Conservation (phyloP, 345 rosid genomes). For the Brassica juncea region DNA sequence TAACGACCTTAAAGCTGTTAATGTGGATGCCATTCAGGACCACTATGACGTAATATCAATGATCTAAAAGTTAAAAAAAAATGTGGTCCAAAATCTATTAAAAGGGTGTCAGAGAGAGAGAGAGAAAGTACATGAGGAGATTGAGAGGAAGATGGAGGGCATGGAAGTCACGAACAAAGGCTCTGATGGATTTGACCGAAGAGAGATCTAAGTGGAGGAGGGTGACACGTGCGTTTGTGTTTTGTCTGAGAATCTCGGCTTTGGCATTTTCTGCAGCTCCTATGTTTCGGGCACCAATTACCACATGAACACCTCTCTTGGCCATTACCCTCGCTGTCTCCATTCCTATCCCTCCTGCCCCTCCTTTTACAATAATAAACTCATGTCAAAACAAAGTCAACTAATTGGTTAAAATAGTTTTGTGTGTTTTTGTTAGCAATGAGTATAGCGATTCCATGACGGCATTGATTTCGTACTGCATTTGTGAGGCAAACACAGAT, state of each 20-base stretch:
- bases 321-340: conserved; percentile 86
- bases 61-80: conserved; percentile 18
- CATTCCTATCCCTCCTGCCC: conserved; percentile 86
- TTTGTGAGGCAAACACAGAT: not conserved
- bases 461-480: not conserved
- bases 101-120: not conserved
- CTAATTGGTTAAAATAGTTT: not conserved
- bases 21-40: not conserved
- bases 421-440: not conserved
- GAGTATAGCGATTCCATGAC: conserved; percentile 7
- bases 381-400: not conserved
- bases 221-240: conserved; percentile 41
- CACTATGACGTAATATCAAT: not conserved
- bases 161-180: conserved; percentile 37
- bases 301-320: conserved; percentile 61
- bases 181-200: conserved; percentile 37
- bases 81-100: not conserved
- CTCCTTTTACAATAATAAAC: conserved; percentile 52
- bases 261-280: conserved; percentile 72
- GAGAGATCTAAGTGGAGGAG: conserved; percentile 42
- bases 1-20: not conserved
- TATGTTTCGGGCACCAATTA: conserved; percentile 80
- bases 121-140: conserved; percentile 35
- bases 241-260: conserved; percentile 37
- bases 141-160: conserved; percentile 42